Conservation (phyloP, 2,329 filamentous ascomycete genomes). For the Pseudogymnoascus sp. region DNA sequence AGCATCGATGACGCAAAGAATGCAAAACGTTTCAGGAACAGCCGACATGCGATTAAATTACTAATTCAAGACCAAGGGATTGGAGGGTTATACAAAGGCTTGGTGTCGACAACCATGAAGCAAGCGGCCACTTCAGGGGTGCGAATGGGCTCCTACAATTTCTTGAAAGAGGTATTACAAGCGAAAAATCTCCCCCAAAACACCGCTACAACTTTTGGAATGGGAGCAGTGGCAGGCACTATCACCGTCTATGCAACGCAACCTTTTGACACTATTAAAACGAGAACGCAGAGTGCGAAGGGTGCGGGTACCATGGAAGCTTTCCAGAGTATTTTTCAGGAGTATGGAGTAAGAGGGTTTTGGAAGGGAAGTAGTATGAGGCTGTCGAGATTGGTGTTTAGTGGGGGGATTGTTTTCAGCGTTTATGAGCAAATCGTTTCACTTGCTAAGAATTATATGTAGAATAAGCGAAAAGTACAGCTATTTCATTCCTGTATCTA, state of each 20-base stretch:
- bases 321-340: conserved; percentile 41
- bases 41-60: conserved; percentile 24
- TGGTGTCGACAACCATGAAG: conserved; percentile 37
- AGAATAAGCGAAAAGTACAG: too few relatives aligned
- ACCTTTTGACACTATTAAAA: conserved; percentile 57
- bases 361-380: conserved; percentile 64
- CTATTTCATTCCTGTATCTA: too few relatives aligned
- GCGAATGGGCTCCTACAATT: conserved; percentile 39
- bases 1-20: conserved; percentile 31
- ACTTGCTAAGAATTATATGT: too few relatives aligned
- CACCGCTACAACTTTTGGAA: conserved; percentile 48
- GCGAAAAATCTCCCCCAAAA: conserved; percentile 29
- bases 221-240: conserved; percentile 51
- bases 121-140: conserved; percentile 38
- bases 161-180: conserved; percentile 30
- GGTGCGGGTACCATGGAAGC: conserved; percentile 50
- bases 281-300: conserved; percentile 48
- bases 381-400: conserved; percentile 52
- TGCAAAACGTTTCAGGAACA: conserved; percentile 23
- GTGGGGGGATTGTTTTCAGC: conserved; percentile 48
- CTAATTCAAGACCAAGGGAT: conserved; percentile 32
- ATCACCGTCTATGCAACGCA: conserved; percentile 52
- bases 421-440: too few relatives aligned
- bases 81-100: conserved; percentile 33
- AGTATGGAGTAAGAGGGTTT: conserved; percentile 51